These are phyloP conservation scores for Spinellus fusiger DNA, from an alignment of 192 early-diverging fungal species.

Conservation along the genomic window DNA sequence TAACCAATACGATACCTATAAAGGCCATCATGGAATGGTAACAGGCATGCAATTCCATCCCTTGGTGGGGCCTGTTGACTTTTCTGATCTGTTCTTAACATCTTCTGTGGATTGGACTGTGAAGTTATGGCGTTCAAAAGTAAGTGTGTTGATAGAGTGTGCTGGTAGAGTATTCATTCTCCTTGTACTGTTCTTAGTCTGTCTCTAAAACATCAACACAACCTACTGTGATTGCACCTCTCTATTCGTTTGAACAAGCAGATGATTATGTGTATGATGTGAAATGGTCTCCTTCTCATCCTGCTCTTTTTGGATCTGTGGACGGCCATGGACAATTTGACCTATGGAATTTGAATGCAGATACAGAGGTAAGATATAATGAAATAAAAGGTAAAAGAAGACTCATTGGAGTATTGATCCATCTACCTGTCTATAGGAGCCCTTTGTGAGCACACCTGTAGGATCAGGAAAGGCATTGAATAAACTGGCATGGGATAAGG, in stretches of 20 bases:
- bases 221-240: slow-evolving; percentile 44
- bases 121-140: slow-evolving; percentile 87
- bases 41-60: slow-evolving; percentile 94
- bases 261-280: slow-evolving; percentile 98
- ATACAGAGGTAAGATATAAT: slow-evolving; percentile 81
- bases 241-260: slow-evolving; percentile 87
- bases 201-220: slow-evolving; percentile 45
- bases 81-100: slow-evolving; percentile 89
- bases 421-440: slow-evolving; percentile 35
- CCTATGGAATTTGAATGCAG: slow-evolving; percentile 90
- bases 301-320: slow-evolving; percentile 86
- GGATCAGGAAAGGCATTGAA: slow-evolving; percentile 76
- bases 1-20: slow-evolving; percentile 77
- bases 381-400: no score
- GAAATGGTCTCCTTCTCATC: slow-evolving; percentile 96
- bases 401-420: background rate
- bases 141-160: background rate
- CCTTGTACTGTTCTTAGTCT: slow-evolving; percentile 17
- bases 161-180: background rate
- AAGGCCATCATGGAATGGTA: slow-evolving; percentile 82
- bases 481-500: slow-evolving; percentile 91
- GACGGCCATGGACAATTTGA: slow-evolving; percentile 89
- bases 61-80: slow-evolving; percentile 67
- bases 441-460: slow-evolving; percentile 49
- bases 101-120: slow-evolving; percentile 95